Evolutionary conservation across 805 yeast genomes (phyloP).

Genomic region (Lipomyces kockii): DNA sequence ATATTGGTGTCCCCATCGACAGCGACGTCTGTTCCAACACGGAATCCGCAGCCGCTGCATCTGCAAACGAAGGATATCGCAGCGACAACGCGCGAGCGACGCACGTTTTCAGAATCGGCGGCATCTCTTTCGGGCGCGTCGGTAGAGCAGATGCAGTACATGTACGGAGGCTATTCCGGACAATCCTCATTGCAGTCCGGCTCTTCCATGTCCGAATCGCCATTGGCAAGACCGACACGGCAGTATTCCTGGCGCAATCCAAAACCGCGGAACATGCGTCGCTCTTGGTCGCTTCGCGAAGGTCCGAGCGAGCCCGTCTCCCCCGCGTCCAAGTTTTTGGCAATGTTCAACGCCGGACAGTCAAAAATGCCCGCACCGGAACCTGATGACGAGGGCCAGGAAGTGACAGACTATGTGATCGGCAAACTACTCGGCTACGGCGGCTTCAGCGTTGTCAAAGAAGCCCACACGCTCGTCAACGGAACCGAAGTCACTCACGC

Average conservation of each 20-base stretch:
- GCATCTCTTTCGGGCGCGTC: background rate
- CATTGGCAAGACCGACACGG: slow-evolving; percentile 11
- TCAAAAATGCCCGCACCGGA: slow-evolving; percentile 18
- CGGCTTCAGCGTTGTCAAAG: slow-evolving; percentile 86
- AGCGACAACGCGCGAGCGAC: background rate
- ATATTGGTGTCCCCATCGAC: background rate
- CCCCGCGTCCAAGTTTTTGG: slow-evolving; percentile 30
- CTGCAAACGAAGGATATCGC: slow-evolving; percentile 7
- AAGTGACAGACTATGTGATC: slow-evolving; percentile 61
- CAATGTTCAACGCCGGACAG: slow-evolving; percentile 17
- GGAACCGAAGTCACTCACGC: slow-evolving; percentile 50
- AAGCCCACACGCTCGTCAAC: slow-evolving; percentile 52
- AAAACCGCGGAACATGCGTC: slow-evolving; percentile 23
- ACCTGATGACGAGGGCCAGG: slow-evolving; percentile 68
- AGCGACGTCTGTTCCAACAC: background rate
- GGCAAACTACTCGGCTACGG: slow-evolving; percentile 85
- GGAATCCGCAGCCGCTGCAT: background rate
- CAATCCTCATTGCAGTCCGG: slow-evolving; percentile 2
- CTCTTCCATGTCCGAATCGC: slow-evolving; percentile 6
- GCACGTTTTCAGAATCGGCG: background rate
- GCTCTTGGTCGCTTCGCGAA: slow-evolving; percentile 25
- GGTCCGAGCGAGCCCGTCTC: slow-evolving; percentile 20
- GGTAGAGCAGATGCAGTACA: slow-evolving; percentile 1
- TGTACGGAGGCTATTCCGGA: slow-evolving; percentile 1
- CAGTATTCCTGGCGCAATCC: slow-evolving; percentile 36